These are phyloP conservation scores for Myxozyma udenii DNA, from an alignment of 805 yeast genomes.

Conservation along the genomic window DNA sequence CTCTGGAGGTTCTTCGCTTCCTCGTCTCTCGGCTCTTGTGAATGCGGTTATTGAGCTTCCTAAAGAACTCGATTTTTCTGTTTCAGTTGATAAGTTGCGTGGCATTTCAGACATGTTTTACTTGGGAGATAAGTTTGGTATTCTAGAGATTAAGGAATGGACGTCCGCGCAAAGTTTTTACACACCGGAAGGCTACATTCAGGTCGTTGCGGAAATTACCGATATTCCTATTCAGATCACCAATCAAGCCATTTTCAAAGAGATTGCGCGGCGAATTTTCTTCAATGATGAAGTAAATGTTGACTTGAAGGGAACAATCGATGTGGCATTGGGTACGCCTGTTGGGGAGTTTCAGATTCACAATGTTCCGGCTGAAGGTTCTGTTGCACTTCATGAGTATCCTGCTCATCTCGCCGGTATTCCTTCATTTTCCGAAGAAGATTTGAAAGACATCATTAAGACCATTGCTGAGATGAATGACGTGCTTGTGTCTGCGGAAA, in stretches of 20 bases:
- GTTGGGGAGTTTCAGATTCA: slow-evolving; percentile 23
- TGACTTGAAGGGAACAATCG: slow-evolving; percentile 27
- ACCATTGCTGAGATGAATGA: too few species aligned
- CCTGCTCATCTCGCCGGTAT: too few species aligned
- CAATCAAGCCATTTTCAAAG: slow-evolving; percentile 25
- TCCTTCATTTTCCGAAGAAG: too few species aligned
- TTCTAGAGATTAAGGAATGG: slow-evolving; percentile 27
- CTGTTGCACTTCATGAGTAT: slow-evolving; percentile 14
- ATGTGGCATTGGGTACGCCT: slow-evolving; percentile 23
- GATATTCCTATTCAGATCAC: slow-evolving; percentile 31
- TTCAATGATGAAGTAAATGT: slow-evolving; percentile 27
- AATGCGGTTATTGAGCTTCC: slow-evolving; percentile 30
- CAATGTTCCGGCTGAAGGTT: slow-evolving; percentile 26
- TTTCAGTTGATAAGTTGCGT: slow-evolving; percentile 19
- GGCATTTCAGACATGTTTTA: slow-evolving; percentile 27
- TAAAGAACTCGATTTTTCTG: slow-evolving; percentile 22
- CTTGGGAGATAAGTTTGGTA: slow-evolving; percentile 25
- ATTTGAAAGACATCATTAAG: too few species aligned
- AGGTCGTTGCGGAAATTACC: slow-evolving; percentile 27
- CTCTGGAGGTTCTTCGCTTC: slow-evolving; percentile 8
- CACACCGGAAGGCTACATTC: slow-evolving; percentile 26
- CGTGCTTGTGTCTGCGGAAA: too few species aligned
- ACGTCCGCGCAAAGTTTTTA: slow-evolving; percentile 18
- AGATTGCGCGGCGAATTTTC: slow-evolving; percentile 21
- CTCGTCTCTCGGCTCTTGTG: slow-evolving; percentile 28